These are phyloP conservation scores for Clausena lansium DNA, from an alignment of 345 rosid species.

Conservation along the genomic window DNA sequence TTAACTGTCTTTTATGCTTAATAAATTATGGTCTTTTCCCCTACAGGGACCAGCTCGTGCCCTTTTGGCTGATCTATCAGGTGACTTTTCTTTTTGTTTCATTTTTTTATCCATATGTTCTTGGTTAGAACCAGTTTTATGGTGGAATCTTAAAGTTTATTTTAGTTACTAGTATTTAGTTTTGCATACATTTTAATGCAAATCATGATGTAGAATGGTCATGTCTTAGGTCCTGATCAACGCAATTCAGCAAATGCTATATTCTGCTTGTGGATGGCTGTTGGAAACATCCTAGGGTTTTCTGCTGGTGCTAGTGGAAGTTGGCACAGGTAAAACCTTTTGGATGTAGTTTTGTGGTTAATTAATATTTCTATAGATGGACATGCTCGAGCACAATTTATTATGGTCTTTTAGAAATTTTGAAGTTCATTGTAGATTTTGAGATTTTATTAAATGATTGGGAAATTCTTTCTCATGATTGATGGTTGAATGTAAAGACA, in stretches of 20 bases:
- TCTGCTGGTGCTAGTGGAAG: conserved; percentile 94
- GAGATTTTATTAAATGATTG: background rate
- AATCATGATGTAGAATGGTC: conserved; percentile 12
- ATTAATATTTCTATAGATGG: background rate
- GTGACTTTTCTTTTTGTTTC: conserved; percentile 26
- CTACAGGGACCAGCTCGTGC: conserved; percentile 98
- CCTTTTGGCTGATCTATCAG: conserved; percentile 89
- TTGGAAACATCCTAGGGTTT: conserved; percentile 92
- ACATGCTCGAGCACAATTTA: background rate
- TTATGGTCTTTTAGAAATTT: background rate
- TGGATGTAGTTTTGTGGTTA: conserved; percentile 5
- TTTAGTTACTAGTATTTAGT: background rate
- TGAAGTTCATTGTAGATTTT: no score
- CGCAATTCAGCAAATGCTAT: conserved; percentile 89
- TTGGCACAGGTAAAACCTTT: conserved; percentile 74
- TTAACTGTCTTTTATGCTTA: background rate
- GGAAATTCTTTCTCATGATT: background rate
- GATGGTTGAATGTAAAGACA: background rate
- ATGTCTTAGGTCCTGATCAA: conserved; percentile 79
- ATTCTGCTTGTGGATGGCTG: conserved; percentile 98
- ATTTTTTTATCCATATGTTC: background rate
- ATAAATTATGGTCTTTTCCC: conserved; percentile 13
- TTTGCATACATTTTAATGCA: background rate
- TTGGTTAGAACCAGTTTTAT: background rate
- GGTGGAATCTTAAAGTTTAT: background rate